These are phyloP conservation scores for carrot (Daucus carota) DNA, from an alignment of 129 eudicot genomes.

Conservation along the genomic window DH1_v3.0 NC_030389.2:32956001-32956500, in stretches of 20 bases:
- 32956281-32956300: background rate
- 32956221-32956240: background rate
- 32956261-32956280: background rate
- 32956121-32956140: background rate
- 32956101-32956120: background rate
- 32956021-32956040: background rate
- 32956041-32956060: background rate
- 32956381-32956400: slow-evolving; percentile 69
- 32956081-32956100: background rate
- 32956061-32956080: background rate
- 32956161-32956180: background rate
- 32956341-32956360: slow-evolving; percentile 4
- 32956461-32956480: slow-evolving; percentile 1
- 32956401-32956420: slow-evolving; percentile 97
- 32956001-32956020: background rate
- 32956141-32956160: background rate
- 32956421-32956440: slow-evolving; percentile 89
- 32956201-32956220: too few relatives aligned
- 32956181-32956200: background rate
- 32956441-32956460: slow-evolving; percentile 57
- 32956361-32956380: slow-evolving; percentile 13
- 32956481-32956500: background rate
- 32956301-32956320: background rate
- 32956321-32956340: slow-evolving; percentile 9
- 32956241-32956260: background rate